phyloP scores from a whole-genome alignment of 495 filamentous ascomycete species.

The Saxispiralis lemnorum region DNA sequence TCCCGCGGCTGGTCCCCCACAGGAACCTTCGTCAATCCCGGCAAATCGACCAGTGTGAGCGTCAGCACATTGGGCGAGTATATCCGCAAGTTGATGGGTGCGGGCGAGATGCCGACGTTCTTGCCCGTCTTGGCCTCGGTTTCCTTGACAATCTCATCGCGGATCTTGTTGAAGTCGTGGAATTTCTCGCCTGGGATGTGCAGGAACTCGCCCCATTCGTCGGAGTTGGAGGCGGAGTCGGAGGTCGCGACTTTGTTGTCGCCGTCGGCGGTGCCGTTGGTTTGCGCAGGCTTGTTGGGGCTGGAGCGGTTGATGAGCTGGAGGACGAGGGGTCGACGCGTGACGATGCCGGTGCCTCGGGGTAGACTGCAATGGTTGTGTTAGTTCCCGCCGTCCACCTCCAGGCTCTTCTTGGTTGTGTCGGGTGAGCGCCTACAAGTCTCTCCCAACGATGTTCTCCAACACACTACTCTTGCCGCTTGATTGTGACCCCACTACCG shows the following conservation, averaged over 20 bases:
- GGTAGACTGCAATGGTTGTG: conserved; percentile 47
- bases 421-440: conserved; percentile 56
- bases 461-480: conserved; percentile 99
- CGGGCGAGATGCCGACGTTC: conserved; percentile 90
- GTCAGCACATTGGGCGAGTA: conserved; percentile 97
- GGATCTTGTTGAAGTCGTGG: conserved; percentile 97
- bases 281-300: conserved; percentile 29
- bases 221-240: conserved; percentile 73
- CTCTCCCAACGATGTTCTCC: conserved; percentile 96
- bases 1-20: conserved; percentile 97
- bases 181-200: conserved; percentile 98
- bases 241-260: conserved; percentile 35
- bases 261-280: conserved; percentile 51
- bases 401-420: neutral
- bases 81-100: conserved; percentile 91
- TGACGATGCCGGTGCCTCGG: conserved; percentile 95
- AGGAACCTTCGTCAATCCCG: conserved; percentile 91
- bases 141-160: conserved; percentile 93
- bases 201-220: conserved; percentile 98
- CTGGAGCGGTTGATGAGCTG: conserved; percentile 86
- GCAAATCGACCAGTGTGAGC: conserved; percentile 90
- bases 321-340: conserved; percentile 83
- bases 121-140: conserved; percentile 90
- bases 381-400: neutral
- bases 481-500: conserved; percentile 94